Evolutionary conservation across 345 rosid genomes (phyloP).

Genomic region (Viola odorata): DNA sequence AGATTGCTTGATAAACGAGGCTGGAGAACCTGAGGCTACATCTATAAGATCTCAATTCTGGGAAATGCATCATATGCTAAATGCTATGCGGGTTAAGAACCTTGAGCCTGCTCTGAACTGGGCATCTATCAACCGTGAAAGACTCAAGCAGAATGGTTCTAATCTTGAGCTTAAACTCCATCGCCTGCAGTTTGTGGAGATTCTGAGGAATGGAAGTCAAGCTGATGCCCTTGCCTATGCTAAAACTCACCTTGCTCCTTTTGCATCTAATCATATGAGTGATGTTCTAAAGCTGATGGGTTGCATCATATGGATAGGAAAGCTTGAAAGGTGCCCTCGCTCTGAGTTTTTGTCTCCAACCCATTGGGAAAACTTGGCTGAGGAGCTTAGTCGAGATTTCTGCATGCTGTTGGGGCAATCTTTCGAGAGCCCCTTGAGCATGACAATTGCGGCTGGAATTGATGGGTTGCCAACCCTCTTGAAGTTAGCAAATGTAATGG

Average conservation of each 20-base stretch:
- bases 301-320: constrained; percentile 46
- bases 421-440: constrained; percentile 40
- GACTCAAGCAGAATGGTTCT: constrained; percentile 44
- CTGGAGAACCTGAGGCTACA: constrained; percentile 42
- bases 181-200: constrained; percentile 52
- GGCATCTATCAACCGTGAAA: constrained; percentile 45
- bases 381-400: constrained; percentile 45
- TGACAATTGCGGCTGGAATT: constrained; percentile 58
- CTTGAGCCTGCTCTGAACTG: constrained; percentile 73
- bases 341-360: constrained; percentile 38
- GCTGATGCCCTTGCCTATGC: constrained; percentile 55
- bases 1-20: constrained; percentile 60
- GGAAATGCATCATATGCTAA: constrained; percentile 49
- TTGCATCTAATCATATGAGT: constrained; percentile 28
- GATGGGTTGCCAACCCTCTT: constrained; percentile 61
- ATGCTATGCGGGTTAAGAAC: constrained; percentile 47
- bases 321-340: constrained; percentile 52
- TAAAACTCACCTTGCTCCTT: constrained; percentile 43
- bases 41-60: constrained; percentile 42
- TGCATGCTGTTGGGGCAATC: constrained; percentile 50
- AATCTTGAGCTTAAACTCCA: constrained; percentile 56
- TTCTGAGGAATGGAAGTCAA: constrained; percentile 44
- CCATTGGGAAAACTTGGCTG: constrained; percentile 43
- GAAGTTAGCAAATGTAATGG: constrained; percentile 64
- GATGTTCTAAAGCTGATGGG: constrained; percentile 50